Conservation (phyloP, 1,139 yeast species). For the Yamadazyma epiphylla region DNA sequence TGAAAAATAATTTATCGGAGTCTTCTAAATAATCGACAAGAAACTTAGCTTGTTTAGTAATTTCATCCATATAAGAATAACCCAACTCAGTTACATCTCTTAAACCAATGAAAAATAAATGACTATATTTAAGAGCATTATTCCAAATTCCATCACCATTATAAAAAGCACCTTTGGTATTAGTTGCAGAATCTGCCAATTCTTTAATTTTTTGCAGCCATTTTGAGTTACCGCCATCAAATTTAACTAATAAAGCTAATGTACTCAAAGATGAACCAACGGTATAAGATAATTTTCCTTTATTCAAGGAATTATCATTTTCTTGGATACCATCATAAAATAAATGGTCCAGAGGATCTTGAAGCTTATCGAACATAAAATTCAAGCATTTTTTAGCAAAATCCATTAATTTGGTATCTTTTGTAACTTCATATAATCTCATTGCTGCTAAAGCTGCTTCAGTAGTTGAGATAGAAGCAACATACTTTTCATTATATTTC, state of each 20-base stretch:
- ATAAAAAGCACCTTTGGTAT: conserved; percentile 20
- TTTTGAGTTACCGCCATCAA: conserved; percentile 5
- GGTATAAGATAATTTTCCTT: conserved; percentile 32
- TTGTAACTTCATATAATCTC: conserved; percentile 17
- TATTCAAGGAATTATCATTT: conserved; percentile 16
- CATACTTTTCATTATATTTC: conserved; percentile 19
- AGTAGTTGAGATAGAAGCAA: conserved; percentile 32
- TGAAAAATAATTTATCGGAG: conserved; percentile 7
- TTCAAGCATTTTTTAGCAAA: conserved; percentile 22
- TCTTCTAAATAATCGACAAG: conserved; percentile 21
- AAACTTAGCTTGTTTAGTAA: conserved; percentile 19
- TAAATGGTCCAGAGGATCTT: conserved; percentile 25
- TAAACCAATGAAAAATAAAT: conserved; percentile 22
- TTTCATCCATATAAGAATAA: conserved; percentile 14
- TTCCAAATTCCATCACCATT: conserved; percentile 20
- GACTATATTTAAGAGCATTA: conserved; percentile 20
- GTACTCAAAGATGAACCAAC: conserved; percentile 31
- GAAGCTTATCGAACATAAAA: conserved; percentile 24
- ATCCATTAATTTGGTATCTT: conserved; percentile 15
- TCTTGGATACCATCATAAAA: conserved; percentile 28
- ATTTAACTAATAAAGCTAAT: conserved; percentile 17
- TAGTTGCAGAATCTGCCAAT: conserved; percentile 22
- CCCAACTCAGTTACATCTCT: conserved; percentile 17
- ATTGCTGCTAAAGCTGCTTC: conserved; percentile 34
- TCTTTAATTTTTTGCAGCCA: conserved; percentile 17